phyloP scores from a whole-genome alignment of 2,329 filamentous ascomycete genomes.

The Neospermospora avenae region DNA sequence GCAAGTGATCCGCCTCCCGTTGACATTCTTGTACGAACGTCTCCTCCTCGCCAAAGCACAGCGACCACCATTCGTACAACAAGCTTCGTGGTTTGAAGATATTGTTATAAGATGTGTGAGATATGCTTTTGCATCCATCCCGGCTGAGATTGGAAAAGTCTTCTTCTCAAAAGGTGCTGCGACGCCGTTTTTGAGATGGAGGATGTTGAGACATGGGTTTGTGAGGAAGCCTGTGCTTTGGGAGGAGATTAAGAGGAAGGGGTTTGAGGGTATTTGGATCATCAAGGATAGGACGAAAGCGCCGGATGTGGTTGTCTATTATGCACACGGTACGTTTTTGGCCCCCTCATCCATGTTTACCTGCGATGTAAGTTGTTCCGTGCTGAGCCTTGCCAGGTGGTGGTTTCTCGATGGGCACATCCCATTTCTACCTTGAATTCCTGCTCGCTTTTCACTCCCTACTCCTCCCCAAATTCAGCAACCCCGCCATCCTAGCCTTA shows the following conservation, averaged over 20 bases:
- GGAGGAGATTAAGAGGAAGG: slow-evolving; percentile 54
- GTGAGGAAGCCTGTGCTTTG: slow-evolving; percentile 60
- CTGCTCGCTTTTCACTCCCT: slow-evolving; percentile 68
- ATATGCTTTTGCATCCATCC: slow-evolving; percentile 72
- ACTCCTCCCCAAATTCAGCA: slow-evolving; percentile 62
- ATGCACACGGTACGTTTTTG: slow-evolving; percentile 63
- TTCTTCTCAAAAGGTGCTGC: slow-evolving; percentile 76
- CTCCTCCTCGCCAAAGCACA: slow-evolving; percentile 45
- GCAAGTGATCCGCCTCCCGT: slow-evolving; percentile 56
- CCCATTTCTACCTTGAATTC: slow-evolving; percentile 83
- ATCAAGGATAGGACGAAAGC: slow-evolving; percentile 54
- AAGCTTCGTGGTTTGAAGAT: slow-evolving; percentile 72
- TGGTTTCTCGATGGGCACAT: slow-evolving; percentile 79
- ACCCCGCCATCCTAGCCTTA: slow-evolving; percentile 74
- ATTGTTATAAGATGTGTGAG: slow-evolving; percentile 73
- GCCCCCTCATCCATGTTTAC: neutral
- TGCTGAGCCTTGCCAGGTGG: slow-evolving; percentile 51
- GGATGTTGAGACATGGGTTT: slow-evolving; percentile 71
- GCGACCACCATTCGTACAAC: slow-evolving; percentile 61
- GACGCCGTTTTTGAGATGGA: slow-evolving; percentile 70
- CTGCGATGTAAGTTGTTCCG: neutral
- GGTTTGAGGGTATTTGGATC: slow-evolving; percentile 67
- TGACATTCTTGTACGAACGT: slow-evolving; percentile 55
- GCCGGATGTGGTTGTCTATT: slow-evolving; percentile 78
- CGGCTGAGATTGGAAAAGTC: slow-evolving; percentile 64